These are phyloP conservation scores for Collybiopsis luxurians DNA, from an alignment of 768 basidiomycete species.

Conservation along the genomic window DNA sequence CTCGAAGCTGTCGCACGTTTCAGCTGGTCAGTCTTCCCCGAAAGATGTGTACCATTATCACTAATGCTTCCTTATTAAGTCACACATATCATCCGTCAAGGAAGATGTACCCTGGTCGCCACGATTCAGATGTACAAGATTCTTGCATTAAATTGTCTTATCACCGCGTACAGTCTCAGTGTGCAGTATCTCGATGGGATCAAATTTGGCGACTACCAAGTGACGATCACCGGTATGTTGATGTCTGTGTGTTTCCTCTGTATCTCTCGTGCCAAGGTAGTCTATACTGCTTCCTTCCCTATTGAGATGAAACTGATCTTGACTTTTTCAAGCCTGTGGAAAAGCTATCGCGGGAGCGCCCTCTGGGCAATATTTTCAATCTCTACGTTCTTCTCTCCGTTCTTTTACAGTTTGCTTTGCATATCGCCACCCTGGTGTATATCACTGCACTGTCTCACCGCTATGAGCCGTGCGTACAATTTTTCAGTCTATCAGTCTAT, in stretches of 20 bases:
- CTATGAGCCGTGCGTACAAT: constrained; percentile 67
- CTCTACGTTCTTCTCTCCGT: constrained; percentile 93
- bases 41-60: background rate
- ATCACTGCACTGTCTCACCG: constrained; percentile 84
- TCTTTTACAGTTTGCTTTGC: constrained; percentile 88
- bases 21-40: constrained; percentile 68
- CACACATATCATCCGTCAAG: constrained; percentile 96
- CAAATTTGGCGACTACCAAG: constrained; percentile 99
- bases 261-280: constrained; percentile 94
- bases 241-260: constrained; percentile 99
- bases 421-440: constrained; percentile 88
- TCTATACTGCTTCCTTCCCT: constrained; percentile 16
- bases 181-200: constrained; percentile 98
- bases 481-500: background rate
- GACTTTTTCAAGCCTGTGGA: constrained; percentile 78
- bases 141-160: constrained; percentile 93
- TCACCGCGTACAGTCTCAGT: constrained; percentile 97
- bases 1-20: constrained; percentile 95
- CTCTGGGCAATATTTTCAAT: constrained; percentile 95
- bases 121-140: constrained; percentile 99
- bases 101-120: constrained; percentile 96
- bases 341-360: constrained; percentile 89
- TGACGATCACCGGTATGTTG: constrained; percentile 93
- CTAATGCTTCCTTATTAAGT: constrained; percentile 45
- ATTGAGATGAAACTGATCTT: background rate